These are phyloP conservation scores for Diaporthe citri DNA, from an alignment of 2,329 filamentous ascomycete genomes.

Conservation along the genomic window DNA sequence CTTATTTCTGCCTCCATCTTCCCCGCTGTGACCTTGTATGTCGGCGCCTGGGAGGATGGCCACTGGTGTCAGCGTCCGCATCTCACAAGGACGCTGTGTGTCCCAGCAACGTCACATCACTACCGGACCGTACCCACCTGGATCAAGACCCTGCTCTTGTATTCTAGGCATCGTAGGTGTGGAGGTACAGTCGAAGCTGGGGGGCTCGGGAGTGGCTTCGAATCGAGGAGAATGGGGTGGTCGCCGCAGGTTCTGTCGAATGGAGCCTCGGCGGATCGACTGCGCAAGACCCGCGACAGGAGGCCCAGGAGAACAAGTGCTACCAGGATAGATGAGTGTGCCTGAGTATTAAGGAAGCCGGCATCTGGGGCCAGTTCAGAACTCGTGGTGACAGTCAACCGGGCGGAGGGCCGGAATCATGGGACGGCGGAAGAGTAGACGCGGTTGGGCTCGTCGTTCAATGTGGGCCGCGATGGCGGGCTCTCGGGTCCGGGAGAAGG, in stretches of 20 bases:
- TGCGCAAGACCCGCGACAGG: not conserved
- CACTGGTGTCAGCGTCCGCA: slow-evolving; percentile 34
- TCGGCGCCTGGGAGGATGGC: slow-evolving; percentile 54
- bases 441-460: slow-evolving; percentile 18
- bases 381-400: slow-evolving; percentile 5
- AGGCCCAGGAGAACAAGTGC: slow-evolving; percentile 11
- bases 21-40: slow-evolving; percentile 49
- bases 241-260: not conserved
- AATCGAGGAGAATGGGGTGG: not conserved
- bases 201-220: slow-evolving; percentile 14
- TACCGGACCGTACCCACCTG: slow-evolving; percentile 51
- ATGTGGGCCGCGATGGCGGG: not conserved
- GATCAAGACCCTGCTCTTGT: slow-evolving; percentile 57
- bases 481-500: not conserved
- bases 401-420: slow-evolving; percentile 15
- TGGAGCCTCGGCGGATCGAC: slow-evolving; percentile 14
- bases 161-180: slow-evolving; percentile 59
- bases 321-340: not conserved
- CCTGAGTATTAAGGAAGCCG: not conserved
- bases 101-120: slow-evolving; percentile 26
- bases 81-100: slow-evolving; percentile 19
- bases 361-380: slow-evolving; percentile 31
- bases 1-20: slow-evolving; percentile 56
- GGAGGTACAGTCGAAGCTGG: slow-evolving; percentile 34
- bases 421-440: not conserved